Base-by-base conservation (phyloP, 257 asterid species). In the Scutellaria minor region DNA sequence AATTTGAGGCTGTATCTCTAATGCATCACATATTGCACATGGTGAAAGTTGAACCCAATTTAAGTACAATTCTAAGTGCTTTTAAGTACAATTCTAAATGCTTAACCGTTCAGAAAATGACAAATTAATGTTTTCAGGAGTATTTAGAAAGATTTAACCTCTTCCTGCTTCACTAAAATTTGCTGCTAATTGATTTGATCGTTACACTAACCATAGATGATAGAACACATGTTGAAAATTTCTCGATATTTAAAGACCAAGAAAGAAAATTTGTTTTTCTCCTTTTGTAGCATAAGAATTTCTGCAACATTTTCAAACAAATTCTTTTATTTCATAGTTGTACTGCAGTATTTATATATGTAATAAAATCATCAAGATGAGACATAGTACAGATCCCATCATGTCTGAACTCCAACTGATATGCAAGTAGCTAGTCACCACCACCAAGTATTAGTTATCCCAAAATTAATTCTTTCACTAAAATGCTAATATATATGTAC, bases 381-480 rank as follows among this genome's bases (percentile, higher is more conserved):
- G 11, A 64, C 39, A 5, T 44, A 4, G 70, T 45, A 64, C 54
- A 64, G 10, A 63, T n/a, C 37, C 42, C 70, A 65, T 12, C 7
- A 11, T 24, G 44, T 64, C 45, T 6, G 46, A 12, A 65, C 24
- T 10, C n/a, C 7, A 39, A 24, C 27, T 14, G n/a, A 35, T n/a
- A 66, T 61, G 37, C 56, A 62, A 18, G 40, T 72, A 62, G 64
- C 44, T 20, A 60, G 37, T 31, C 56, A 37, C 51, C 9, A 40
- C 31, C 9, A 11, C 9, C 64, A 72, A 52, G 41, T 63, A 62
- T 72, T 72, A 10, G 59, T 13, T 46, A 51, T 53, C 24, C 58
- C 61, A 42, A 39, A 10, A 61, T 75, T 35, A 24, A 7, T 56
- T 58, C 56, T 67, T 68, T 68, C 71, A 68, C 61, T 18, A 20